Percentiles rank a stretch among this genome's conserved stretches.
Conservation (phyloP, 306 rosid species). For the Castanopsis chinensis region DNA sequence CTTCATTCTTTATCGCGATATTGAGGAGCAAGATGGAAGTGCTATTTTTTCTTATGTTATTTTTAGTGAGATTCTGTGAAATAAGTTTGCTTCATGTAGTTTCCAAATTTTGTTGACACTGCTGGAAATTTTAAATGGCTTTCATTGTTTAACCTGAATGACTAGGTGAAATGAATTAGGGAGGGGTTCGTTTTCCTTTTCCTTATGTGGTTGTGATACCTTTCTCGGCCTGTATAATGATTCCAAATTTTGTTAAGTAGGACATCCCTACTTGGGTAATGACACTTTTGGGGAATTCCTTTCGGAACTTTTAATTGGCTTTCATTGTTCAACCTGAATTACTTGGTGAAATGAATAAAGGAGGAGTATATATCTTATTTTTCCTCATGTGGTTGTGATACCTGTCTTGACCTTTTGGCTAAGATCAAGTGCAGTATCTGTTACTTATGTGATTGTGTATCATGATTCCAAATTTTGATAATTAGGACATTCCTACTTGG, state of each 20-base stretch:
- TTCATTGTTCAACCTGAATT: neutral
- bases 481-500: neutral
- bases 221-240: neutral
- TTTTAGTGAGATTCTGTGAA: neutral
- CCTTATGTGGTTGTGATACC: neutral
- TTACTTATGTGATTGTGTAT: neutral
- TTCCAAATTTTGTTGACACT: neutral
- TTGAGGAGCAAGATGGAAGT: no score
- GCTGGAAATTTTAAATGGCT: neutral
- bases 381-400: neutral
- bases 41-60: neutral
- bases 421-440: no score
- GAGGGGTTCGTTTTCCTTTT: neutral
- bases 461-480: neutral
- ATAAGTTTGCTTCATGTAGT: neutral
- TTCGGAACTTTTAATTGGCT: neutral
- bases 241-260: neutral
- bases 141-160: neutral
- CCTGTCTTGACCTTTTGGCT: no score
- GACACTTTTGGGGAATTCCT: no score
- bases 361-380: neutral
- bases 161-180: neutral
- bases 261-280: neutral
- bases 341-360: neutral
- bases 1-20: no score